Conservation (phyloP, 2,329 filamentous ascomycete genomes). For the Hymenoscyphus scutula region DNA sequence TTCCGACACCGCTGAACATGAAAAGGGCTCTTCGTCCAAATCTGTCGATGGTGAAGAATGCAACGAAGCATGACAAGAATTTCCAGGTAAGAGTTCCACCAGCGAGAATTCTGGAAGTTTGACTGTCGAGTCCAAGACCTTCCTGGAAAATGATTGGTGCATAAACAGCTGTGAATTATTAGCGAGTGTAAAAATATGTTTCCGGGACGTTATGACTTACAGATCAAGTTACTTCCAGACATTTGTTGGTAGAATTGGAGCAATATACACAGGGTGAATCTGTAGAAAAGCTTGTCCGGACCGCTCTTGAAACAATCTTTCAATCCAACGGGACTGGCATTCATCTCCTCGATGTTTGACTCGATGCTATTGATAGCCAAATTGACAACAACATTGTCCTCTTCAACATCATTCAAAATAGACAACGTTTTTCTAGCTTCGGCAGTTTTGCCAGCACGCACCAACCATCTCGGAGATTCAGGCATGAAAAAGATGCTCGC, state of each 20-base stretch:
- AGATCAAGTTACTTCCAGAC: conserved; percentile 16
- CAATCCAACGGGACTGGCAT: conserved; percentile 38
- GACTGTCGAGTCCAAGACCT: conserved; percentile 44
- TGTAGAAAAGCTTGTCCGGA: conserved; percentile 48
- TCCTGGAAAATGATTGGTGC: conserved; percentile 48
- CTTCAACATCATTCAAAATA: conserved; percentile 39
- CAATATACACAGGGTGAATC: conserved; percentile 46
- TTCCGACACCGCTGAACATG: conserved; percentile 52
- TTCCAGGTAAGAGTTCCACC: conserved; percentile 52
- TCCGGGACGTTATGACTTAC: not conserved
- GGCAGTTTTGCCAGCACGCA: conserved; percentile 33
- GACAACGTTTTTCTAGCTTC: conserved; percentile 38
- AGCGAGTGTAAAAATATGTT: not conserved
- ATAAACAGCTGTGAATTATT: conserved; percentile 39
- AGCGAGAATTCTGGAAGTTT: conserved; percentile 51
- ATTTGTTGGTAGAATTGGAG: conserved; percentile 50
- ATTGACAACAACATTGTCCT: conserved; percentile 6
- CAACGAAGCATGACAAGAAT: conserved; percentile 45
- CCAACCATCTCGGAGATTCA: conserved; percentile 39
- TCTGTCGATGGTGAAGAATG: conserved; percentile 60
- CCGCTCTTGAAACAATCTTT: conserved; percentile 46
- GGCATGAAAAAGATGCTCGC: conserved; percentile 37
- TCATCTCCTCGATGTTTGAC: conserved; percentile 56
- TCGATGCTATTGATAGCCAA: conserved; percentile 42
- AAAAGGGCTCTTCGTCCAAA: conserved; percentile 60